Evolutionary conservation across 352 stramenopile genomes (phyloP).

Genomic region (Phytophthora ramorum): DNA sequence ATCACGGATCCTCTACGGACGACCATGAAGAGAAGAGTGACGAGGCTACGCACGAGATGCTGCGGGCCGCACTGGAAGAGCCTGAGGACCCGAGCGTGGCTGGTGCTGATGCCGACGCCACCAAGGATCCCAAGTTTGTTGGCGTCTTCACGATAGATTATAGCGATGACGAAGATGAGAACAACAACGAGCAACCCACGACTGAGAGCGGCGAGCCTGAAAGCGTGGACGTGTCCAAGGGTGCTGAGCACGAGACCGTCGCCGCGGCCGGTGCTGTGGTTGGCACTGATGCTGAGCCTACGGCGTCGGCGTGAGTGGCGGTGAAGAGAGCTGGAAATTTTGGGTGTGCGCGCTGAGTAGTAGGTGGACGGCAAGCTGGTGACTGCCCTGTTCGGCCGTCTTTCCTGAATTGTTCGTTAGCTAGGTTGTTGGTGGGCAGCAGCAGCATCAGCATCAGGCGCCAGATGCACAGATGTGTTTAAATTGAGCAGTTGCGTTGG

Average conservation of each 20-base stretch:
- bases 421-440: slow-evolving; percentile 5
- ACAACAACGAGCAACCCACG: slow-evolving; percentile 22
- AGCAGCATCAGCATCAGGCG: slow-evolving; percentile 6
- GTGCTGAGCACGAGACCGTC: slow-evolving; percentile 9
- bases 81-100: slow-evolving; percentile 28
- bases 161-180: slow-evolving; percentile 74
- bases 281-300: slow-evolving; percentile 22
- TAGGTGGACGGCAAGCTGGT: slow-evolving; percentile 4
- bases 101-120: slow-evolving; percentile 14
- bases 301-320: slow-evolving; percentile 25
- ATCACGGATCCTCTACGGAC: slow-evolving; percentile 63
- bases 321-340: slow-evolving; percentile 20
- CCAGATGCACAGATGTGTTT: slow-evolving; percentile 24
- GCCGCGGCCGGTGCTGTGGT: slow-evolving; percentile 7
- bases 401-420: slow-evolving; percentile 32
- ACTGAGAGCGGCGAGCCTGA: slow-evolving; percentile 4
- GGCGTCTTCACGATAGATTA: slow-evolving; percentile 86
- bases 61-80: slow-evolving; percentile 47
- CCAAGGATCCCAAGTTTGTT: slow-evolving; percentile 57
- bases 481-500: slow-evolving; percentile 31
- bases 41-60: slow-evolving; percentile 48
- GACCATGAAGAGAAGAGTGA: slow-evolving; percentile 51
- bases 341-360: slow-evolving; percentile 20
- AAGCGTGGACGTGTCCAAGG: slow-evolving; percentile 13
- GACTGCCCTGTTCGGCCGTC: slow-evolving; percentile 8